phyloP scores from a whole-genome alignment of 768 basidiomycete genomes.

The Xerocomus brunneocitrinus region DNA sequence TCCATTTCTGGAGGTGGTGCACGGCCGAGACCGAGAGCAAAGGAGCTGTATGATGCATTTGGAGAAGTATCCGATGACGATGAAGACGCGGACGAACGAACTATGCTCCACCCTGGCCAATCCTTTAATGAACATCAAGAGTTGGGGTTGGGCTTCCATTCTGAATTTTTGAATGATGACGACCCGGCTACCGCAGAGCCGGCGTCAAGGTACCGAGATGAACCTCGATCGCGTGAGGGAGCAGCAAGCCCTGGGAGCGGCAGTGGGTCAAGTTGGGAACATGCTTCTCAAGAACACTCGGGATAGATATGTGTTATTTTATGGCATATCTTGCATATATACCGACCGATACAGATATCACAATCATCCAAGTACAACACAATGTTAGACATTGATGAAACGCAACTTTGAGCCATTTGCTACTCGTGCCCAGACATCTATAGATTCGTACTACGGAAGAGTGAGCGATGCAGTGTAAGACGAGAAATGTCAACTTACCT shows the following conservation, averaged over 20 bases:
- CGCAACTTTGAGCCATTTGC: constrained; percentile 80
- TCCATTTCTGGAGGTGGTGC: constrained; percentile 45
- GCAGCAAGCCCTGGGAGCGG: constrained; percentile 35
- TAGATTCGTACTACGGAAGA: constrained; percentile 71
- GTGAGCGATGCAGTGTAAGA: constrained; percentile 4
- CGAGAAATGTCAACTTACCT: constrained; percentile 46
- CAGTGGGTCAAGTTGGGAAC: constrained; percentile 70
- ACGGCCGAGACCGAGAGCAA: constrained; percentile 50
- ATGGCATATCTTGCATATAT: constrained; percentile 20
- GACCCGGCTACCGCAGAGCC: constrained; percentile 37
- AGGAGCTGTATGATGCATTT: constrained; percentile 96
- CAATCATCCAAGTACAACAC: constrained; percentile 5
- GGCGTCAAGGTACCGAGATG: constrained; percentile 46
- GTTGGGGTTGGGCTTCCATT: constrained; percentile 57
- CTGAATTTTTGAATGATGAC: constrained; percentile 81
- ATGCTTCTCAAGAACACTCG: constrained; percentile 44
- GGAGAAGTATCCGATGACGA: constrained; percentile 85
- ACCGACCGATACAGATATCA: constrained; percentile 11
- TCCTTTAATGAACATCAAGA: constrained; percentile 33
- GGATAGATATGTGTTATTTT: constrained; percentile 16
- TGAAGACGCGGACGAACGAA: constrained; percentile 72
- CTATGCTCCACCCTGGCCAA: constrained; percentile 46
- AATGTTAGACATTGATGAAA: constrained; percentile 42
- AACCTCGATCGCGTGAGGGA: constrained; percentile 36
- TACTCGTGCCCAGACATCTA: constrained; percentile 77